phyloP scores from a whole-genome alignment of 2,329 filamentous ascomycete genomes.

The Aspergillus amoenus region DNA sequence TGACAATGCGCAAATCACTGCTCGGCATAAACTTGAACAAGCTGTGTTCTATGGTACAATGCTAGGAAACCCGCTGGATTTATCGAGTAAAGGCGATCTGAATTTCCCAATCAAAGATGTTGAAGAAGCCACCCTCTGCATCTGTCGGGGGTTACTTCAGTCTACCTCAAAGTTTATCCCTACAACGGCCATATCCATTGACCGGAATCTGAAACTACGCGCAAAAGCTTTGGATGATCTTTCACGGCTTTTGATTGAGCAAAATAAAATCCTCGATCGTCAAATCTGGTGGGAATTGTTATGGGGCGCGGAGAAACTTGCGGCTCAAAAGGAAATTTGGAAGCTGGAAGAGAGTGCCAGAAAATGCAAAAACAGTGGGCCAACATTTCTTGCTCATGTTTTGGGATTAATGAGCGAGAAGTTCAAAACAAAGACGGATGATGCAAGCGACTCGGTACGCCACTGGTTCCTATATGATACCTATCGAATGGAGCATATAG shows the following conservation, averaged over 20 bases:
- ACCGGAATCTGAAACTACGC: constrained; percentile 74
- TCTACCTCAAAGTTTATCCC: constrained; percentile 75
- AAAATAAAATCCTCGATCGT: constrained; percentile 63
- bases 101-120: constrained; percentile 70
- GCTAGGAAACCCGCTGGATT: constrained; percentile 82
- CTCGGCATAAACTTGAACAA: constrained; percentile 88
- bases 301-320: constrained; percentile 88
- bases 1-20: constrained; percentile 60
- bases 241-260: constrained; percentile 66
- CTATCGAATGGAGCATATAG: constrained; percentile 68
- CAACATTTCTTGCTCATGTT: constrained; percentile 71
- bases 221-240: constrained; percentile 73
- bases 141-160: constrained; percentile 79
- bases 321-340: constrained; percentile 78
- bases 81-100: constrained; percentile 66
- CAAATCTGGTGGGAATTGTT: constrained; percentile 75
- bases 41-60: constrained; percentile 88
- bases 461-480: constrained; percentile 83
- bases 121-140: constrained; percentile 70
- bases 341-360: constrained; percentile 71
- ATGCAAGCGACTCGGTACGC: constrained; percentile 77
- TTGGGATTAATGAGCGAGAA: constrained; percentile 74
- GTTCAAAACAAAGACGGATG: constrained; percentile 68
- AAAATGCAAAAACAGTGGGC: constrained; percentile 59
- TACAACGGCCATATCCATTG: constrained; percentile 70